These are phyloP conservation scores for Aspergillus novoparasiticus DNA, from an alignment of 2,329 filamentous ascomycete genomes.

Conservation along the genomic window DNA sequence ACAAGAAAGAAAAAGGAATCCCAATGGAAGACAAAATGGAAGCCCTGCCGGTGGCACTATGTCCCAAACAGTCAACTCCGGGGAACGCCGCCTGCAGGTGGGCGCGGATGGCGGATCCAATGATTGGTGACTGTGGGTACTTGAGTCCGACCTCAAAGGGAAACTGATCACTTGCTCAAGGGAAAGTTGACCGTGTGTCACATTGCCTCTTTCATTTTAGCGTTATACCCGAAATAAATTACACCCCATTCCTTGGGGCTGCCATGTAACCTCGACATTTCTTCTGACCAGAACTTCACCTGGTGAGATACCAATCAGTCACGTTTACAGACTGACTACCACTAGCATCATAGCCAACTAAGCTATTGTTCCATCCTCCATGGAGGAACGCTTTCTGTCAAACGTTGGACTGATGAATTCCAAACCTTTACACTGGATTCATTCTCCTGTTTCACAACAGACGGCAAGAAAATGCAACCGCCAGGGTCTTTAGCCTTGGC, in stretches of 20 bases:
- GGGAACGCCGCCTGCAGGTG: background rate
- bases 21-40: background rate
- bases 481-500: conserved; percentile 2
- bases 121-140: background rate
- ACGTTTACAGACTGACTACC: background rate
- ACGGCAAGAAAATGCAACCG: conserved; percentile 1
- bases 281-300: background rate
- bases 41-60: background rate
- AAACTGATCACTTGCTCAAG: conserved; percentile 5
- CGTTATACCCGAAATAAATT: background rate
- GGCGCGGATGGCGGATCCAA: background rate
- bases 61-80: background rate
- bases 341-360: background rate
- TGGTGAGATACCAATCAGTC: background rate
- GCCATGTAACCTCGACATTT: background rate
- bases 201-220: conserved; percentile 1
- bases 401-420: background rate
- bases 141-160: background rate
- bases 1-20: background rate
- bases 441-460: conserved; percentile 5
- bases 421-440: background rate
- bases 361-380: background rate
- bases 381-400: background rate
- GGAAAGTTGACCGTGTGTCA: conserved; percentile 1
- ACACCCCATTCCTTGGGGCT: background rate